A percentile compares a stretch with the other conserved stretches of the same genome.
phyloP scores from a whole-genome alignment of 2,329 filamentous ascomycete genomes.

The Trematosphaeria pertusa region DNA sequence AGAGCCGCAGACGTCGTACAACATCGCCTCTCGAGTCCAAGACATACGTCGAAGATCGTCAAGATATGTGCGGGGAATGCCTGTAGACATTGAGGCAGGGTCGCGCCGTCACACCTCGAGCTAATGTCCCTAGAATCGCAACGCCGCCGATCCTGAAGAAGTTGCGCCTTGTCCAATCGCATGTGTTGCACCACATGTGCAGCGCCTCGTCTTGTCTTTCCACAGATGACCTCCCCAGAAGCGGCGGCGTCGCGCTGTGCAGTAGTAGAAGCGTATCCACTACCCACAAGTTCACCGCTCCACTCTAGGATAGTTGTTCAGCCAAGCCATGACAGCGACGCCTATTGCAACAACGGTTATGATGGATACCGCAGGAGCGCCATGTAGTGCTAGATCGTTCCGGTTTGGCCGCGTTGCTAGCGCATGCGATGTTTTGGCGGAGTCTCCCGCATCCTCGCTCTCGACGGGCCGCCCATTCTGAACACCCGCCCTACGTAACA shows the following conservation, averaged over 20 bases:
- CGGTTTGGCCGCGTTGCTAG: conserved; percentile 37
- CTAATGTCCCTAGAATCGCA: no score
- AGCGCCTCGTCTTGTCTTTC: neutral
- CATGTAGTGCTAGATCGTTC: conserved; percentile 39
- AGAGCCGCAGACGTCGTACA: no score
- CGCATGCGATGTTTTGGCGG: conserved; percentile 28
- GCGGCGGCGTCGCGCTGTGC: conserved; percentile 11
- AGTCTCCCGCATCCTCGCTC: conserved; percentile 22
- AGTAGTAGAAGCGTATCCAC: conserved; percentile 3
- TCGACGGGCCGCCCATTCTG: conserved; percentile 42
- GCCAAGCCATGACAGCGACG: conserved; percentile 50
- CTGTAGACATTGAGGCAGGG: no score
- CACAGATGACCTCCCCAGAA: conserved; percentile 16
- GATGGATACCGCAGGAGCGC: conserved; percentile 48
- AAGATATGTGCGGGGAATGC: no score
- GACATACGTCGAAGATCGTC: no score
- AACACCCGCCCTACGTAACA: conserved; percentile 22
- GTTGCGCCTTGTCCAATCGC: no score
- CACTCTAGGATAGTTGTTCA: conserved; percentile 53
- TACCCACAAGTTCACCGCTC: conserved; percentile 47
- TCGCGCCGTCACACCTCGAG: no score
- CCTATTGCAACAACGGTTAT: conserved; percentile 50
- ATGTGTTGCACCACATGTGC: neutral
- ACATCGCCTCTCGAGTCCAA: no score
- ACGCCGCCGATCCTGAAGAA: no score